These are phyloP conservation scores for Eutrema heterophyllum DNA, from an alignment of 345 rosid species.

Conservation along the genomic window DNA sequence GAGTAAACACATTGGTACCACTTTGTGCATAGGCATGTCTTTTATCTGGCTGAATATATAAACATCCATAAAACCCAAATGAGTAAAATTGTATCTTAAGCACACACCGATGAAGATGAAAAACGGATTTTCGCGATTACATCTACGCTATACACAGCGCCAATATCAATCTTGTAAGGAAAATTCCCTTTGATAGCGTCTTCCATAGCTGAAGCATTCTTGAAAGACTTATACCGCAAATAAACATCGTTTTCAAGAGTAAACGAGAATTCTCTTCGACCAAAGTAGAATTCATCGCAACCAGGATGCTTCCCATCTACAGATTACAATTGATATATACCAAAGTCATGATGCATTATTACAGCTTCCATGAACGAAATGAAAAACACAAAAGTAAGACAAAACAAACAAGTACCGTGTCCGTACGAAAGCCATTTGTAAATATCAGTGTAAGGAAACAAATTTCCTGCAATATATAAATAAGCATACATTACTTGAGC, in stretches of 20 bases:
- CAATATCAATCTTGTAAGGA: conserved; percentile 85
- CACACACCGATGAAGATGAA: background rate
- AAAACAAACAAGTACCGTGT: conserved; percentile 44
- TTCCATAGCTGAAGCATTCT: conserved; percentile 54
- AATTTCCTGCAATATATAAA: conserved; percentile 51
- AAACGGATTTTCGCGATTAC: conserved; percentile 34
- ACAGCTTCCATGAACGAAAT: background rate
- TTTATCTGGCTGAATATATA: conserved; percentile 57
- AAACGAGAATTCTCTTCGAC: conserved; percentile 83
- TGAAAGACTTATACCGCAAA: conserved; percentile 72
- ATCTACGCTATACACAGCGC: conserved; percentile 80
- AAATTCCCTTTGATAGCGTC: conserved; percentile 52
- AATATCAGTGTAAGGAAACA: conserved; percentile 74
- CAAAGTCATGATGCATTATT: background rate
- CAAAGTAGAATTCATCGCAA: conserved; percentile 66
- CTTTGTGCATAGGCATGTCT: conserved; percentile 71
- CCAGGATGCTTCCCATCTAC: conserved; percentile 94
- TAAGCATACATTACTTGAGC: background rate
- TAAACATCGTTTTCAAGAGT: conserved; percentile 74
- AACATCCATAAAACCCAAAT: background rate
- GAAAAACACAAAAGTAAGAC: background rate
- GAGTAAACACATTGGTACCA: conserved; percentile 72
- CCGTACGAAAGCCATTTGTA: conserved; percentile 91
- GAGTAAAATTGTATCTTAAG: background rate
- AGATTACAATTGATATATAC: background rate